A percentile compares a stretch with the other conserved stretches of the same genome.
Evolutionary conservation across 768 basidiomycete genomes (phyloP).

Genomic region (Phylloporus arenicola): DNA sequence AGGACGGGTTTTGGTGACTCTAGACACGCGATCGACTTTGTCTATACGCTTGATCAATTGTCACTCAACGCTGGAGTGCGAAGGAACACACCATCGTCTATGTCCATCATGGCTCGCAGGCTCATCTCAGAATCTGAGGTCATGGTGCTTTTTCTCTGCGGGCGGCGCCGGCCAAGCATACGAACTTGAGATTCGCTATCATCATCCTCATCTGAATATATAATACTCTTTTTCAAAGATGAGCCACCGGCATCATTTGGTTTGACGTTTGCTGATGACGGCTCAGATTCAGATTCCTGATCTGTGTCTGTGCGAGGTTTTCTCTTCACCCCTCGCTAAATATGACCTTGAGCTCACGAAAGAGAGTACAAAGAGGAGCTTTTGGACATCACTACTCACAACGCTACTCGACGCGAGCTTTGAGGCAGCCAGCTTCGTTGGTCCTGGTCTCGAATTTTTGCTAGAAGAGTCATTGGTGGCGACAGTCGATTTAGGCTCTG

Average conservation of each 20-base stretch:
- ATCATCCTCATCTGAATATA: conserved; percentile 55
- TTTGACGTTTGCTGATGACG: conserved; percentile 4
- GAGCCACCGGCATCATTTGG: conserved; percentile 5
- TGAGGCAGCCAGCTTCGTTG: neutral
- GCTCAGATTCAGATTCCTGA: conserved; percentile 25
- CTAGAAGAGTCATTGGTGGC: neutral
- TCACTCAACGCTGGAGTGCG: conserved; percentile 9
- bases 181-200: conserved; percentile 33
- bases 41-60: conserved; percentile 14
- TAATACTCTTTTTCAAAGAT: conserved; percentile 40
- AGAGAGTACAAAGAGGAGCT: conserved; percentile 3
- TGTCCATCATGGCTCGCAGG: conserved; percentile 65
- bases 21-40: conserved; percentile 20
- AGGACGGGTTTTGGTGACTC: conserved; percentile 14
- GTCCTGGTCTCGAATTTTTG: neutral
- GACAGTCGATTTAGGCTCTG: neutral
- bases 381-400: neutral
- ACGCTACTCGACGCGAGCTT: neutral
- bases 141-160: conserved; percentile 31
- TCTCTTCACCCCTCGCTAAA: conserved; percentile 35
- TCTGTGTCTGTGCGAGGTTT: conserved; percentile 34
- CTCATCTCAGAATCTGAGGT: conserved; percentile 43
- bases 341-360: conserved; percentile 16
- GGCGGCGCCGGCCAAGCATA: conserved; percentile 21
- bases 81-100: conserved; percentile 59